Conservation (phyloP, 106 monocot genomes). For the Dendrobium officinale region DNA sequence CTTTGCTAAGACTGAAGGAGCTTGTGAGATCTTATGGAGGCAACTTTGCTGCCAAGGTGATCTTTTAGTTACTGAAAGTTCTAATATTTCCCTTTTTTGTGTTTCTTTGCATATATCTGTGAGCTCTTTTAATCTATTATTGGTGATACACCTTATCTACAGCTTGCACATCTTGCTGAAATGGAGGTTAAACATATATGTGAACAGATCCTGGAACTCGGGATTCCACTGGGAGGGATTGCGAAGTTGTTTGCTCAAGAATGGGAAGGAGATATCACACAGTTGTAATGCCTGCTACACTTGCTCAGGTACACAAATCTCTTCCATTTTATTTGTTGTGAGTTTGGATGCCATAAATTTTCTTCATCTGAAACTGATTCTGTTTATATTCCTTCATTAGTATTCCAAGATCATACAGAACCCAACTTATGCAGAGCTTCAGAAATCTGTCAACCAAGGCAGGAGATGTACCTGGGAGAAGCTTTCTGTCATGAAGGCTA, state of each 20-base stretch:
- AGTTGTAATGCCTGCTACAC: constrained; percentile 83
- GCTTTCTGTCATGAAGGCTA: constrained; percentile 71
- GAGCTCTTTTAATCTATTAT: neutral
- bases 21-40: constrained; percentile 67
- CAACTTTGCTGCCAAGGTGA: constrained; percentile 73
- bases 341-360: neutral
- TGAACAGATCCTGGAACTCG: constrained; percentile 74
- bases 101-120: neutral
- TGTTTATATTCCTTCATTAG: constrained; percentile 18
- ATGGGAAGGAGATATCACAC: constrained; percentile 93
- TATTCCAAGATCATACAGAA: constrained; percentile 79
- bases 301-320: constrained; percentile 54
- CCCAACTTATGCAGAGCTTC: constrained; percentile 63
- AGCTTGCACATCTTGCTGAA: constrained; percentile 85
- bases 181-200: constrained; percentile 93
- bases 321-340: neutral
- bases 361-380: neutral
- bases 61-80: neutral
- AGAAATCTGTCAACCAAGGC: constrained; percentile 82
- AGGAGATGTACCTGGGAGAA: constrained; percentile 89
- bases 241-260: constrained; percentile 91
- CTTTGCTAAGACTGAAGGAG: constrained; percentile 73
- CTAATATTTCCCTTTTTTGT: neutral
- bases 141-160: constrained; percentile 1
- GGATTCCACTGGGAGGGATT: constrained; percentile 76